Evolutionary conservation across 139 green algal species (phyloP), one percentile per base, ranked within the genome.

Genomic region (Chara braunii): DNA sequence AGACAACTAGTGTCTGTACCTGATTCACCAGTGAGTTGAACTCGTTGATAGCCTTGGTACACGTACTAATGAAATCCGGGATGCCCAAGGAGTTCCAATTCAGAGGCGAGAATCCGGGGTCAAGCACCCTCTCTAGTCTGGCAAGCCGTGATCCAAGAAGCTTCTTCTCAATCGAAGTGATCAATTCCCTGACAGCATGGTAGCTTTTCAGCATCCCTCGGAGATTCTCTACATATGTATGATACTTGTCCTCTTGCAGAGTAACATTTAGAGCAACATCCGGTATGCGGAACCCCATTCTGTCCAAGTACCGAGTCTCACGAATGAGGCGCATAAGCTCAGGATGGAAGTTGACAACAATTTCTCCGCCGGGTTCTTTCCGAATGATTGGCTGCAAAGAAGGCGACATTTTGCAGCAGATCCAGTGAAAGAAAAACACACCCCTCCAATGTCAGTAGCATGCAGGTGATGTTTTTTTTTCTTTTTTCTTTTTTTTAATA

Each of bases 11-110:
- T n/a, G n/a, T n/a, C n/a, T 18, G n/a, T 11, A 58, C 50, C 48
- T 72, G 60, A 3, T 44, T 61, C 2, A 78, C 60, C 12, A 78
- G 52, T 14, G 50, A 28, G 51, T 85, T 60, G 73, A 90, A 90
- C 12, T 85, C 78, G 71, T 85, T 85, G 54, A 91, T 87, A 31
- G 74, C 79, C 73, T 89, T 91, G 68, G 74, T 85, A 70, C 79
- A 85, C 0, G 59, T 24, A 22, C 64, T 72, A 42, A 90, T 83
- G 80, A 94, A 96, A 26, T 91, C 81, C 1, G 75, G 66, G 43
- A 96, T 94, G 76, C 83, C 84, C 23, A 94, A 81, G 31, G 78
- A 88, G 75, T 91, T 92, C 90, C 90, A 96, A 81, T 95, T 95
- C 9, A 94, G 80, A 37, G 80, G 83, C 9, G 64, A 70, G 63